Percentiles rank a stretch among this genome's conserved stretches.
Evolutionary conservation across 441 rosid species (phyloP).

Genomic region (Populus hybrid): DNA sequence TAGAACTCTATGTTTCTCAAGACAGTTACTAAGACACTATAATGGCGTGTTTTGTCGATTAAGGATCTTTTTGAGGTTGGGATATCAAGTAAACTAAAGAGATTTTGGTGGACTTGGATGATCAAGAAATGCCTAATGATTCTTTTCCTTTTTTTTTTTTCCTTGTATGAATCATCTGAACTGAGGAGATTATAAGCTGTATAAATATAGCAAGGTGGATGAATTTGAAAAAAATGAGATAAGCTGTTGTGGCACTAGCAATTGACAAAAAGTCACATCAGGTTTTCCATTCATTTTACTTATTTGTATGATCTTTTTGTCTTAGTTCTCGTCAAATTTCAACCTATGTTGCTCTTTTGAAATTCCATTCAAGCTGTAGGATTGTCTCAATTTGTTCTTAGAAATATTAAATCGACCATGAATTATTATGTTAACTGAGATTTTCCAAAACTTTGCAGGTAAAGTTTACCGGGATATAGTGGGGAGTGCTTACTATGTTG

Average conservation of each 20-base stretch:
- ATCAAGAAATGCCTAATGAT: not conserved
- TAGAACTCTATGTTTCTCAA: not conserved
- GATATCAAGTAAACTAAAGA: not conserved
- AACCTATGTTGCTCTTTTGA: not conserved
- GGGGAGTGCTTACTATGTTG: constrained; percentile 31
- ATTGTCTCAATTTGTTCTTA: not conserved
- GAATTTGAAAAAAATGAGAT: not conserved
- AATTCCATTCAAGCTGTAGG: not conserved
- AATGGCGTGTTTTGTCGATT: not conserved
- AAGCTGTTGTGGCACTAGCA: not conserved
- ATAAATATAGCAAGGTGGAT: not conserved
- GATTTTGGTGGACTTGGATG: not conserved
- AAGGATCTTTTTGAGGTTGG: not conserved
- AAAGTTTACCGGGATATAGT: constrained; percentile 68
- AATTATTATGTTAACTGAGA: not conserved
- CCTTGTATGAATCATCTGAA: not conserved
- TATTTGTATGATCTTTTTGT: not conserved
- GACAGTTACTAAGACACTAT: not conserved
- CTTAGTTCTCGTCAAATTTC: not conserved
- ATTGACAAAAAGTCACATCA: not conserved
- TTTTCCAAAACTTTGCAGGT: constrained; percentile 41
- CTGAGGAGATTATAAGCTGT: not conserved
- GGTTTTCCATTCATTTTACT: not conserved
- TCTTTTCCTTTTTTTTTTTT: not conserved
- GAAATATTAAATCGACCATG: constrained; percentile 8